Conservation (phyloP, 257 asterid genomes). For the Solanum pinnatisectum region DNA sequence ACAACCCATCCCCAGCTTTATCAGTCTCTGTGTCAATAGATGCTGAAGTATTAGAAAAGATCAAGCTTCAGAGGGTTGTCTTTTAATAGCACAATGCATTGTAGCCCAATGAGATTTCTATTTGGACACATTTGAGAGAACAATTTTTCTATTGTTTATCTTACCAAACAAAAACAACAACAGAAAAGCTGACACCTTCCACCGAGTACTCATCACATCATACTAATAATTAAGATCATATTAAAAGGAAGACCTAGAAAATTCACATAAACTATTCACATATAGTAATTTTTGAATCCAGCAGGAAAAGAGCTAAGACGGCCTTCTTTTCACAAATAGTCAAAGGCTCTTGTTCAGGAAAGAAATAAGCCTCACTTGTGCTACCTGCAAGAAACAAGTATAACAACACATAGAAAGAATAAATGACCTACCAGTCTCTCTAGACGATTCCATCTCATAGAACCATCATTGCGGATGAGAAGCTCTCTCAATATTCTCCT, state of each 20-base stretch:
- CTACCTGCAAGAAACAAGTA: neutral
- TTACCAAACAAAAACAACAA: neutral
- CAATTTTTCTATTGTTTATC: neutral
- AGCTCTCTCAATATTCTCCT: conserved; percentile 92
- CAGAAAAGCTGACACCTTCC: neutral
- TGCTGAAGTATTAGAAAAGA: neutral
- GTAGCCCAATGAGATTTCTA: neutral
- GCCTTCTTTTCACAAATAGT: neutral
- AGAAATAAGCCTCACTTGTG: neutral
- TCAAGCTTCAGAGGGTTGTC: neutral
- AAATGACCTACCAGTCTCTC: conserved; percentile 65
- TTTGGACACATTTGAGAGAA: neutral
- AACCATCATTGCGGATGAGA: conserved; percentile 82
- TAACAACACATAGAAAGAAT: neutral
- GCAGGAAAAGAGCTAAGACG: neutral
- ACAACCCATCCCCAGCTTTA: neutral
- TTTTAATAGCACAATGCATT: neutral
- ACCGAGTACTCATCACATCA: neutral
- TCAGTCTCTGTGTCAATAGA: neutral
- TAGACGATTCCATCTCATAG: conserved; percentile 88
- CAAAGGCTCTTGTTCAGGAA: neutral
- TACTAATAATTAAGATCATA: neutral
- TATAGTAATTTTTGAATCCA: neutral
- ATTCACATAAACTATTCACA: neutral
- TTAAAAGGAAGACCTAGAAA: neutral